Evolutionary conservation across 306 rosid species (phyloP).

Genomic region (Carpinus viminea): DNA sequence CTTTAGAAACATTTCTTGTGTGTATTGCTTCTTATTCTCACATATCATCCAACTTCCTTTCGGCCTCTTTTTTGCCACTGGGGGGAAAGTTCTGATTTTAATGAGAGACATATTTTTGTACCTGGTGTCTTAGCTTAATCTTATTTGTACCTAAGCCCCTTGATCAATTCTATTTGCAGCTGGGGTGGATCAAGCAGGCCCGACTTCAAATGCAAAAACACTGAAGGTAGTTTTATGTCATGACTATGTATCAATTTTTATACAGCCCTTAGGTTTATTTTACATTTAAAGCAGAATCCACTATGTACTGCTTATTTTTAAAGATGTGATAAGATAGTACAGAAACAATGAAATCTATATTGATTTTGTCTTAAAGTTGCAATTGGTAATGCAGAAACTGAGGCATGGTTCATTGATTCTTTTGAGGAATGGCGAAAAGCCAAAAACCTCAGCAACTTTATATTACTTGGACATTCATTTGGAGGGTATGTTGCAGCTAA

Average conservation of each 20-base stretch:
- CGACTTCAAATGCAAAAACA: constrained; percentile 91
- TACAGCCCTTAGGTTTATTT: constrained; percentile 7
- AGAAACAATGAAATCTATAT: neutral
- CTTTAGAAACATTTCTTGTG: constrained; percentile 4
- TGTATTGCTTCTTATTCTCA: neutral
- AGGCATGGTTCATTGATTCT: constrained; percentile 94
- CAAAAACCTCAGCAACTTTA: constrained; percentile 80
- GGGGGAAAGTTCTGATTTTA: neutral
- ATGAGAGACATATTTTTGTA: constrained; percentile 14
- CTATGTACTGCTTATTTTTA: neutral
- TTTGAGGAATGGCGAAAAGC: constrained; percentile 98
- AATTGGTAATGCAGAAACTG: constrained; percentile 70
- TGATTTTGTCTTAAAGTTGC: constrained; percentile 12
- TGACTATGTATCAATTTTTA: neutral
- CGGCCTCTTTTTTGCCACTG: neutral
- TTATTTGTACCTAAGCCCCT: neutral
- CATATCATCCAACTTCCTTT: neutral
- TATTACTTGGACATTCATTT: constrained; percentile 93
- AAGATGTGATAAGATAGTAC: constrained; percentile 6
- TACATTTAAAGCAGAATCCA: neutral
- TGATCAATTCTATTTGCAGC: constrained; percentile 47
- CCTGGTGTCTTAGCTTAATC: constrained; percentile 1
- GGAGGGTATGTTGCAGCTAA: constrained; percentile 97
- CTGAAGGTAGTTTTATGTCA: constrained; percentile 61
- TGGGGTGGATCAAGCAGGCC: constrained; percentile 99